phyloP scores from a whole-genome alignment of 805 yeast genomes.

The Candida orba region DNA sequence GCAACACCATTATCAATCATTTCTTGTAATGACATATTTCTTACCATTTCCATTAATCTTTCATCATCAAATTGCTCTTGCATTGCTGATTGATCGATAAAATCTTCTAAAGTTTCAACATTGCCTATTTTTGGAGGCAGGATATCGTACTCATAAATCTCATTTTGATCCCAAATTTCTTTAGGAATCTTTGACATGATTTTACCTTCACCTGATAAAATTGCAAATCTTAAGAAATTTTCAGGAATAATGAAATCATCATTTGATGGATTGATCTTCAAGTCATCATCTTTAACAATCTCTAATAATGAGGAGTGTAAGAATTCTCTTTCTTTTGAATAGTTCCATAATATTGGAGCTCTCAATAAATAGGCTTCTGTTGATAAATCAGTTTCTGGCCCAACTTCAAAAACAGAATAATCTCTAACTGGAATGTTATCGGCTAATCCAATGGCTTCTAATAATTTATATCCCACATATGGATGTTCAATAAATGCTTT shows the following conservation, averaged over 20 bases:
- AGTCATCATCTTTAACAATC: constrained; percentile 14
- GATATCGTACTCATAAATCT: constrained; percentile 63
- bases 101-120: constrained; percentile 28
- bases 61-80: constrained; percentile 19
- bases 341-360: constrained; percentile 49
- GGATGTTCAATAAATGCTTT: constrained; percentile 53
- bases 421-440: constrained; percentile 24
- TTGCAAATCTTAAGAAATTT: constrained; percentile 59
- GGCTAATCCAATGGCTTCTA: constrained; percentile 37
- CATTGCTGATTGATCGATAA: constrained; percentile 23
- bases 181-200: constrained; percentile 66
- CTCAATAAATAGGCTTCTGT: constrained; percentile 55
- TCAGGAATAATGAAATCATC: constrained; percentile 37
- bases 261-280: constrained; percentile 10
- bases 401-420: constrained; percentile 20
- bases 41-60: constrained; percentile 21
- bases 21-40: constrained; percentile 22
- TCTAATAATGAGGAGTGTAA: constrained; percentile 35
- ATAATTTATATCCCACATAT: constrained; percentile 43
- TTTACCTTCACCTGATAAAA: constrained; percentile 63
- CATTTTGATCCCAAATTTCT: constrained; percentile 51
- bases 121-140: constrained; percentile 55
- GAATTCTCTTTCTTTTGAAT: constrained; percentile 38
- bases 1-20: constrained; percentile 3
- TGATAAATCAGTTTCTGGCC: constrained; percentile 29